These are phyloP conservation scores for Craterostigma plantagineum DNA, from an alignment of 257 asterid genomes.

Conservation along the genomic window DNA sequence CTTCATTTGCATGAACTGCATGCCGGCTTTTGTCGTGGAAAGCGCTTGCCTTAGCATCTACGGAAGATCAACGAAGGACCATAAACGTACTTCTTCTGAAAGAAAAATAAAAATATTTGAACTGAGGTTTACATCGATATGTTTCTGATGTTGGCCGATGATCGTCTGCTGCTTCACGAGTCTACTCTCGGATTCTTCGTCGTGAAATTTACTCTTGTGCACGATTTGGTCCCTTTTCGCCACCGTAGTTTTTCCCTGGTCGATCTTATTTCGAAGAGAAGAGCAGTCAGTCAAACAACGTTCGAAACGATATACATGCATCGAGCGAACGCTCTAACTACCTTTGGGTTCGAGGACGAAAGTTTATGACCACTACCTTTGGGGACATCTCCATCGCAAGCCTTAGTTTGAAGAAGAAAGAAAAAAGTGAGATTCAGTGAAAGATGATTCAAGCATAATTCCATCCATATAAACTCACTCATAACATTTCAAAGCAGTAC, in stretches of 20 bases:
- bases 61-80: constrained; percentile 8
- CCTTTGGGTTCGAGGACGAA: constrained; percentile 27
- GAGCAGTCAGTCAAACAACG: not conserved
- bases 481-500: constrained; percentile 1
- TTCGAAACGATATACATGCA: not conserved
- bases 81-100: constrained; percentile 3
- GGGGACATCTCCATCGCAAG: constrained; percentile 22
- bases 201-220: constrained; percentile 18
- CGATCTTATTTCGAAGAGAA: constrained; percentile 19
- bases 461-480: not conserved
- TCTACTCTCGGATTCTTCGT: constrained; percentile 28
- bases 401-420: constrained; percentile 39
- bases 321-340: constrained; percentile 11
- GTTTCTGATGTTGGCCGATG: constrained; percentile 58
- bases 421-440: constrained; percentile 5
- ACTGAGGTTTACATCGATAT: constrained; percentile 53
- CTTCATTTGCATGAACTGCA: constrained; percentile 86
- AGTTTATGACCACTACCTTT: constrained; percentile 17
- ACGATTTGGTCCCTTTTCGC: constrained; percentile 19
- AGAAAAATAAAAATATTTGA: constrained; percentile 4
- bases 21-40: constrained; percentile 66
- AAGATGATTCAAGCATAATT: too few relatives aligned
- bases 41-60: constrained; percentile 73
- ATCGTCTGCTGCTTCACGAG: constrained; percentile 37
- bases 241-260: constrained; percentile 14